Conservation (phyloP, 139 green algal genomes). For the Coelastrella sp. region DNA sequence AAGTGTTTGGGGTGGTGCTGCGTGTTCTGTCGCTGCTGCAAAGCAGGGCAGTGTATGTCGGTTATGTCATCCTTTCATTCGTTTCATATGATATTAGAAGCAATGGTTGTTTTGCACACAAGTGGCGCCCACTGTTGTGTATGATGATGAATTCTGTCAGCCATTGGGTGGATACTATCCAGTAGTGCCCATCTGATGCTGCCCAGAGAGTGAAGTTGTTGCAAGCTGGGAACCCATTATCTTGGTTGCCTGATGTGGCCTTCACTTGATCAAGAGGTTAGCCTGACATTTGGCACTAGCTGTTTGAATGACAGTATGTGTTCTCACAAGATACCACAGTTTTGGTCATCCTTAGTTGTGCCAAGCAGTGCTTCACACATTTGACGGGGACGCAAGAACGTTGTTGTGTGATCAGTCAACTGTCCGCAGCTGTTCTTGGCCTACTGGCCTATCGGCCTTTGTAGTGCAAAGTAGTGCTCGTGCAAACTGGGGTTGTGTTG, state of each 20-base stretch:
- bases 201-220: conserved; percentile 9
- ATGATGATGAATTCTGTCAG: conserved; percentile 32
- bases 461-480: too few relatives aligned
- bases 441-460: too few relatives aligned
- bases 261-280: conserved; percentile 80
- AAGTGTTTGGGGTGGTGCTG: neutral
- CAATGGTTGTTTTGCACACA: too few relatives aligned
- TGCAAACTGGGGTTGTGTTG: neutral
- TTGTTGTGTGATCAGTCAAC: too few relatives aligned
- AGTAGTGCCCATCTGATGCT: neutral
- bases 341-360: too few relatives aligned
- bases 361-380: too few relatives aligned
- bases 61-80: neutral
- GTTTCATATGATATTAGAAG: too few relatives aligned
- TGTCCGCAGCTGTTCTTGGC: too few relatives aligned
- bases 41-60: neutral
- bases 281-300: conserved; percentile 33
- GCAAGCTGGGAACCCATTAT: conserved; percentile 75
- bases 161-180: neutral
- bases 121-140: conserved; percentile 54
- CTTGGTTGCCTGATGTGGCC: conserved; percentile 89
- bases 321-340: too few relatives aligned
- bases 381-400: too few relatives aligned
- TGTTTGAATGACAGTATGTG: too few relatives aligned
- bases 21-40: too few relatives aligned